phyloP scores from a whole-genome alignment of 257 asterid genomes.

The Oldenlandia corymbosa region DNA sequence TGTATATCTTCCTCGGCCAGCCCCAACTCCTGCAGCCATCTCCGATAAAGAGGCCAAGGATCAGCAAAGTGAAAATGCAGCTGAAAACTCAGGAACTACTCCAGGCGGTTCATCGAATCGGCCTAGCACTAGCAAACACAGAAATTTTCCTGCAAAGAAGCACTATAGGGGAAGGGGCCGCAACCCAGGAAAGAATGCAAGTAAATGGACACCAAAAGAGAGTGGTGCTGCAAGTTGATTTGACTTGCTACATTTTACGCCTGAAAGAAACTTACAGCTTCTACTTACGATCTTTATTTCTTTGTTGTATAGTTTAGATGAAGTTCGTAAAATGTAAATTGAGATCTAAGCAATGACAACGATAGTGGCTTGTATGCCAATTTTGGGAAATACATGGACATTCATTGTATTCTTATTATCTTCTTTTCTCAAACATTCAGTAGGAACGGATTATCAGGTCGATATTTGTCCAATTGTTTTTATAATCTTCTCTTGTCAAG shows the following conservation, averaged over 20 bases:
- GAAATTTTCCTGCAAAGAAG: constrained; percentile 35
- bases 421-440: too few relatives aligned
- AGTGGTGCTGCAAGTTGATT: constrained; percentile 14
- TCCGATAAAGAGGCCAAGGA: constrained; percentile 23
- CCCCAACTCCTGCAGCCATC: constrained; percentile 32
- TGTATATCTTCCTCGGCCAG: constrained; percentile 67
- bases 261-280: neutral
- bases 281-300: neutral
- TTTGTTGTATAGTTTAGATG: neutral
- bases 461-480: too few relatives aligned
- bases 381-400: too few relatives aligned
- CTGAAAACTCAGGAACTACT: constrained; percentile 27
- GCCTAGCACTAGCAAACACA: constrained; percentile 45
- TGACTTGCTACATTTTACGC: neutral
- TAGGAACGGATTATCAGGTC: too few relatives aligned
- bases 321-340: neutral
- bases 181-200: constrained; percentile 47
- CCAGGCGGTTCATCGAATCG: constrained; percentile 38
- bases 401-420: too few relatives aligned
- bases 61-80: constrained; percentile 21
- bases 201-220: constrained; percentile 65
- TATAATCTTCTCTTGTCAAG: too few relatives aligned
- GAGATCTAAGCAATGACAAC: too few relatives aligned
- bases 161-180: constrained; percentile 40
- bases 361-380: too few relatives aligned